These are phyloP conservation scores for Lactuca saligna DNA, from an alignment of 129 eudicot species.

Conservation along the genomic window DNA sequence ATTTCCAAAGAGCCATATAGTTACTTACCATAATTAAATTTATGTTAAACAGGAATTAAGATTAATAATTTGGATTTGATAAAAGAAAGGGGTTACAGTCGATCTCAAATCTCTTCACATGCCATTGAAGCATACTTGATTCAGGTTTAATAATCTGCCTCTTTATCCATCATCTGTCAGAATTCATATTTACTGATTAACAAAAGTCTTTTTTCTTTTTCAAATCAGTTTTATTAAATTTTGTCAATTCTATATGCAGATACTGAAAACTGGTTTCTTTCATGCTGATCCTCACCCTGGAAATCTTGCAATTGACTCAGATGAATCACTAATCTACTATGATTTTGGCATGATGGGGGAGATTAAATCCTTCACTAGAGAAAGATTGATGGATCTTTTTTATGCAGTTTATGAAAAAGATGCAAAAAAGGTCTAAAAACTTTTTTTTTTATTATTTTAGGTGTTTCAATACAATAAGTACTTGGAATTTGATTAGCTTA, in stretches of 20 bases:
- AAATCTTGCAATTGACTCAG: conserved; percentile 95
- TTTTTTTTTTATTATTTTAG: background rate
- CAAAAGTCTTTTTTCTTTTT: background rate
- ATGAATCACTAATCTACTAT: conserved; percentile 90
- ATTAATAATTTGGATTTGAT: conserved; percentile 67
- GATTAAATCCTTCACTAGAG: conserved; percentile 83
- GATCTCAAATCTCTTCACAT: conserved; percentile 73
- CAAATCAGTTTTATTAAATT: conserved; percentile 9
- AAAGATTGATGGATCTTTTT: conserved; percentile 68
- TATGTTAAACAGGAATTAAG: conserved; percentile 63
- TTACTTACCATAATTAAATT: conserved; percentile 10
- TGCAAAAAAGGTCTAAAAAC: conserved; percentile 72
- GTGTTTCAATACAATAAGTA: background rate
- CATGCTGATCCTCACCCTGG: conserved; percentile 99
- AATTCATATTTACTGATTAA: background rate
- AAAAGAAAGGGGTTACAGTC: conserved; percentile 67
- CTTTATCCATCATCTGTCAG: conserved; percentile 1
- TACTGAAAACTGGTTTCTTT: conserved; percentile 90
- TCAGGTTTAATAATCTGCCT: conserved; percentile 52
- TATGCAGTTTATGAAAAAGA: conserved; percentile 91
- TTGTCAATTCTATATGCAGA: conserved; percentile 42
- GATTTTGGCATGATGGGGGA: conserved; percentile 99
- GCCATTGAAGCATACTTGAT: conserved; percentile 93
- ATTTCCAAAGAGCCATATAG: background rate
- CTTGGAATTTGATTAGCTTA: conserved; percentile 10